A percentile compares a stretch with the other conserved stretches of the same genome.
Conservation (phyloP, 768 basidiomycete genomes). For the Pisolithus marmoratus region DNA sequence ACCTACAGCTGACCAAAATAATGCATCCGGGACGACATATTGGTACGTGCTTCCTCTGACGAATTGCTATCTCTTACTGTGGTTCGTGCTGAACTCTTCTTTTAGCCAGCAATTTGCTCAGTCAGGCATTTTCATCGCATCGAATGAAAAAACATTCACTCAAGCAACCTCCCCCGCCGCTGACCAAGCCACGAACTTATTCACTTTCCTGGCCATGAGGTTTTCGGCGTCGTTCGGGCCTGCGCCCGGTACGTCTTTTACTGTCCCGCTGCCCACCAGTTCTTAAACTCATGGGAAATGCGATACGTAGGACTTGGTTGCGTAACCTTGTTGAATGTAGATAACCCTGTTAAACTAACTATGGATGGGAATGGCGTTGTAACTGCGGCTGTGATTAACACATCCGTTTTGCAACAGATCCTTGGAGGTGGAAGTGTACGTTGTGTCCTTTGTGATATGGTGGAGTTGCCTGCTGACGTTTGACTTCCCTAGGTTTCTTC, state of each 20-base stretch:
- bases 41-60: conserved; percentile 9
- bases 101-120: conserved; percentile 18
- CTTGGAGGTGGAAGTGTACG: not conserved
- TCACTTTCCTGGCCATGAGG: conserved; percentile 26
- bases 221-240: conserved; percentile 21
- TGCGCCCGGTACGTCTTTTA: conserved; percentile 12
- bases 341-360: conserved; percentile 18
- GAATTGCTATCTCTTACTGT: too few relatives aligned
- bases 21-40: conserved; percentile 17
- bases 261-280: too few relatives aligned
- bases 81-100: not conserved
- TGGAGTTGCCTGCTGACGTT: not conserved
- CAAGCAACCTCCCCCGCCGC: conserved; percentile 17
- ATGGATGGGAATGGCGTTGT: conserved; percentile 22
- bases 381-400: conserved; percentile 21
- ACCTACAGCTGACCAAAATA: conserved; percentile 16
- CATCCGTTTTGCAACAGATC: conserved; percentile 15
- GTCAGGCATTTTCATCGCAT: conserved; percentile 18
- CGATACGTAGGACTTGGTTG: conserved; percentile 18
- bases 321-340: conserved; percentile 14
- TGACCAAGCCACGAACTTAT: conserved; percentile 15
- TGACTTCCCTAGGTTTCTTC: not conserved
- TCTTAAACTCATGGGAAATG: not conserved
- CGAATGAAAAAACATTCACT: conserved; percentile 16
- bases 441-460: not conserved